Percentiles rank a stretch among this genome's conserved stretches.
phyloP scores from a whole-genome alignment of 2,329 filamentous ascomycete genomes.

The Colletotrichum liaoningense region DNA sequence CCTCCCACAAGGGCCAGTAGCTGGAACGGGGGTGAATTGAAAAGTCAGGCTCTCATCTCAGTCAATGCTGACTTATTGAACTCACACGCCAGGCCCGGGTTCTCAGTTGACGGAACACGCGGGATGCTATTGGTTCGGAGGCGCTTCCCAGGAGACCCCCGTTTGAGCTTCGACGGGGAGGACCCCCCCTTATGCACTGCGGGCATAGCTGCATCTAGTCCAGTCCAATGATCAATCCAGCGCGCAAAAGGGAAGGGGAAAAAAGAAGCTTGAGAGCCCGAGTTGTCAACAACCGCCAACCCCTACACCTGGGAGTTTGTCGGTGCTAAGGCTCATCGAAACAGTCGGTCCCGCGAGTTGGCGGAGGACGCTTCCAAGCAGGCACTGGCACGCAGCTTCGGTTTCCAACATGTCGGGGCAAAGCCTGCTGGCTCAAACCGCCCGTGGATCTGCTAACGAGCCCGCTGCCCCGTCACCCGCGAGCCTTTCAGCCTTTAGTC shows the following conservation, averaged over 20 bases:
- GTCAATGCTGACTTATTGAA: conserved; percentile 28
- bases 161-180: conserved; percentile 8
- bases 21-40: background rate
- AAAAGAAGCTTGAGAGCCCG: background rate
- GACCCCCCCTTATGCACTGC: conserved; percentile 5
- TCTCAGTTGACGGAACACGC: background rate
- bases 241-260: conserved; percentile 1
- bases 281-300: background rate
- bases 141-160: conserved; percentile 4
- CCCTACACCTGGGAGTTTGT: background rate
- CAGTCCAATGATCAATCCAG: conserved; percentile 9
- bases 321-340: conserved; percentile 1
- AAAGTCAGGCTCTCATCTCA: conserved; percentile 10
- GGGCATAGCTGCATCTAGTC: background rate
- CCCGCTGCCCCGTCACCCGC: background rate
- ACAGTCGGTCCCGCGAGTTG: conserved; percentile 1
- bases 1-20: background rate
- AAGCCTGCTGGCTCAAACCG: conserved; percentile 30
- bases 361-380: conserved; percentile 3
- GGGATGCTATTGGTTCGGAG: conserved; percentile 23
- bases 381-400: conserved; percentile 8
- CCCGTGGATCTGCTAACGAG: conserved; percentile 16
- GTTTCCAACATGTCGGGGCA: conserved; percentile 28
- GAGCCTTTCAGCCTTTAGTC: background rate
- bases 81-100: conserved; percentile 1